Percentiles rank a stretch among this genome's conserved stretches.
phyloP scores from a whole-genome alignment of 1,284 basidiomycete genomes.

The Trichosporon sp. region DNA sequence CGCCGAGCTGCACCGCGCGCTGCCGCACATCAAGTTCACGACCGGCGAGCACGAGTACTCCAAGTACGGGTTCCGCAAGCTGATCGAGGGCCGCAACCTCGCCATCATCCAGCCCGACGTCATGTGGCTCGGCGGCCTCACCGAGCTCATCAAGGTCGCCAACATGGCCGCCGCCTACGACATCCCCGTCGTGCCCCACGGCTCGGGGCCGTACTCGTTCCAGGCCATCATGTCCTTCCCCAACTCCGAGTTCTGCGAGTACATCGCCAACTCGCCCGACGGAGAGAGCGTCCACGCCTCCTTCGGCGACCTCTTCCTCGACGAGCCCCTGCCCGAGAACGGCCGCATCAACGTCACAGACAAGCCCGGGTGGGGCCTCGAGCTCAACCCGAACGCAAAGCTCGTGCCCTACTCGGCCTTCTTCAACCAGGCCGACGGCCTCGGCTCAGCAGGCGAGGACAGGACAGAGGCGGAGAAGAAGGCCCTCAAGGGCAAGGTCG shows the following conservation, averaged over 20 bases:
- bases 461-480: slow-evolving; percentile 17
- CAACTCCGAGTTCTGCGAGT: slow-evolving; percentile 49
- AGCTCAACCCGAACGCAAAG: slow-evolving; percentile 53
- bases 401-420: slow-evolving; percentile 46
- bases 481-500: slow-evolving; percentile 12
- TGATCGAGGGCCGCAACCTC: slow-evolving; percentile 54
- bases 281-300: slow-evolving; percentile 54
- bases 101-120: slow-evolving; percentile 57
- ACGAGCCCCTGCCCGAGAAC: slow-evolving; percentile 54
- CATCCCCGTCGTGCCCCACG: slow-evolving; percentile 57
- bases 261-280: slow-evolving; percentile 56
- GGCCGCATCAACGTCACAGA: slow-evolving; percentile 52
- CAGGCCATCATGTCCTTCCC: slow-evolving; percentile 47
- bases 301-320: slow-evolving; percentile 56
- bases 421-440: slow-evolving; percentile 34
- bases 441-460: slow-evolving; percentile 36
- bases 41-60: slow-evolving; percentile 58
- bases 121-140: slow-evolving; percentile 55
- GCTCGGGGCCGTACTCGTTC: slow-evolving; percentile 51
- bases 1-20: slow-evolving; percentile 50
- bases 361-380: slow-evolving; percentile 55
- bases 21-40: slow-evolving; percentile 56
- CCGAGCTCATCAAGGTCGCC: slow-evolving; percentile 56
- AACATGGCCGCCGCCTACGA: slow-evolving; percentile 50
- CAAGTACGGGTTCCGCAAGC: slow-evolving; percentile 56